Percentiles rank a stretch among this genome's conserved stretches.
phyloP scores from a whole-genome alignment of 768 basidiomycete species.

The Amanita molliuscula region DNA sequence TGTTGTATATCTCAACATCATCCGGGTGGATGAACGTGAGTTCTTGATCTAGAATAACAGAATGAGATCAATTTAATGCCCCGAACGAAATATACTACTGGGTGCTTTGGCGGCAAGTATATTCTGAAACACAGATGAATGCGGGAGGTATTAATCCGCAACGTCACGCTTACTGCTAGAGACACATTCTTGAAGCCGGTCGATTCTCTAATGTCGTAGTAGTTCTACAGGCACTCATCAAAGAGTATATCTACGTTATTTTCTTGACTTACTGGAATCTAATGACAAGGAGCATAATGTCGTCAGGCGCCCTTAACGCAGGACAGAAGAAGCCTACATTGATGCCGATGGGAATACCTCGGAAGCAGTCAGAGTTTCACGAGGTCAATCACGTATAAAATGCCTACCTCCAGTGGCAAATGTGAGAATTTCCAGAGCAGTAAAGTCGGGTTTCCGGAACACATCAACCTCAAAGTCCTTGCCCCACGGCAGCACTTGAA shows the following conservation, averaged over 20 bases:
- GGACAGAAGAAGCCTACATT: slow-evolving; percentile 38
- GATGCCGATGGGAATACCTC: slow-evolving; percentile 81
- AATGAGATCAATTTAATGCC: neutral
- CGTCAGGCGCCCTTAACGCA: neutral
- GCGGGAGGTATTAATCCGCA: neutral
- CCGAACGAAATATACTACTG: slow-evolving; percentile 29
- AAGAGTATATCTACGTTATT: neutral
- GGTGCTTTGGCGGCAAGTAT: slow-evolving; percentile 83
- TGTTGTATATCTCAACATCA: slow-evolving; percentile 63
- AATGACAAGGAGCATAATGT: neutral
- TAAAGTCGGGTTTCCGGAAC: slow-evolving; percentile 85
- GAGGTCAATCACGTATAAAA: neutral
- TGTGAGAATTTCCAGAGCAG: slow-evolving; percentile 70
- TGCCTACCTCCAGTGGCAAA: slow-evolving; percentile 73
- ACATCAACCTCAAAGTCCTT: slow-evolving; percentile 52
- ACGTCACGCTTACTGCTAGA: slow-evolving; percentile 43
- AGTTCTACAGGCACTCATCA: slow-evolving; percentile 36
- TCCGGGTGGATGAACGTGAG: slow-evolving; percentile 77
- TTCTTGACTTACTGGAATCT: slow-evolving; percentile 50
- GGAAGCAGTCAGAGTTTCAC: slow-evolving; percentile 3
- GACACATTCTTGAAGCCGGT: slow-evolving; percentile 88
- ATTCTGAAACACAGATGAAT: slow-evolving; percentile 34
- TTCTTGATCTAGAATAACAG: slow-evolving; percentile 44
- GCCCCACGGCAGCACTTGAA: slow-evolving; percentile 82
- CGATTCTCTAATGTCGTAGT: slow-evolving; percentile 75